Evolutionary conservation across 2,329 filamentous ascomycete genomes (phyloP).

Genomic region (Pyrenochaeta sp.): DNA sequence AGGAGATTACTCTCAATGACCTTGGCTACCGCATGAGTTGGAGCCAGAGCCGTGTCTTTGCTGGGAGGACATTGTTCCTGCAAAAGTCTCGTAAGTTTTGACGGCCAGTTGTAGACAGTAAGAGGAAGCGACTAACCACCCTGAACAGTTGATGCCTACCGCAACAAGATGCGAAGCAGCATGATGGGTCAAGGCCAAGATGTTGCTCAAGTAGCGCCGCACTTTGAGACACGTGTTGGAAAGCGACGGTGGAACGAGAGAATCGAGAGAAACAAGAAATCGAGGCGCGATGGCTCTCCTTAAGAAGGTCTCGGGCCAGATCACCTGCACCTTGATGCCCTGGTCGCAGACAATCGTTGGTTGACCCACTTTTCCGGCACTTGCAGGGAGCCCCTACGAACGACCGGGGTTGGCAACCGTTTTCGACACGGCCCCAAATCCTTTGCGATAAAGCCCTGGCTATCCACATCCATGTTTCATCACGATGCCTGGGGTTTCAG

Average conservation of each 20-base stretch:
- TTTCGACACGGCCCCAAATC: conserved; percentile 36
- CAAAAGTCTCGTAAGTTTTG: conserved; percentile 92
- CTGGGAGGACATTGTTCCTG: conserved; percentile 83
- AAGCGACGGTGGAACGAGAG: conserved; percentile 70
- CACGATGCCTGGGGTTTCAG: conserved; percentile 35
- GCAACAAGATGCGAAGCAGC: conserved; percentile 85
- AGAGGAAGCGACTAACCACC: conserved; percentile 27
- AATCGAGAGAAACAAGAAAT: conserved; percentile 54
- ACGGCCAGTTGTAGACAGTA: neutral
- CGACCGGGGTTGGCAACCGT: conserved; percentile 39
- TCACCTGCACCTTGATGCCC: conserved; percentile 33
- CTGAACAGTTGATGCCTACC: conserved; percentile 84
- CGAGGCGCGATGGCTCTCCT: conserved; percentile 49
- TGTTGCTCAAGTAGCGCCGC: conserved; percentile 75
- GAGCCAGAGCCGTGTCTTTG: conserved; percentile 93
- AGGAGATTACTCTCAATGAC: conserved; percentile 92
- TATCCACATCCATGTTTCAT: conserved; percentile 30
- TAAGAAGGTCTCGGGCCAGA: conserved; percentile 38
- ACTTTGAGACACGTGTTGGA: conserved; percentile 88
- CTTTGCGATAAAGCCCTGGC: conserved; percentile 26
- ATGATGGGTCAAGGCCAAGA: conserved; percentile 83
- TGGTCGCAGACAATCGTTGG: conserved; percentile 36
- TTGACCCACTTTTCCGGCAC: conserved; percentile 41
- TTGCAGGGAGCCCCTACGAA: conserved; percentile 45
- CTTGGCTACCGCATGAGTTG: conserved; percentile 95